Evolutionary conservation across 2,329 filamentous ascomycete species (phyloP).

Genomic region (Stagonosporopsis rhizophila): DNA sequence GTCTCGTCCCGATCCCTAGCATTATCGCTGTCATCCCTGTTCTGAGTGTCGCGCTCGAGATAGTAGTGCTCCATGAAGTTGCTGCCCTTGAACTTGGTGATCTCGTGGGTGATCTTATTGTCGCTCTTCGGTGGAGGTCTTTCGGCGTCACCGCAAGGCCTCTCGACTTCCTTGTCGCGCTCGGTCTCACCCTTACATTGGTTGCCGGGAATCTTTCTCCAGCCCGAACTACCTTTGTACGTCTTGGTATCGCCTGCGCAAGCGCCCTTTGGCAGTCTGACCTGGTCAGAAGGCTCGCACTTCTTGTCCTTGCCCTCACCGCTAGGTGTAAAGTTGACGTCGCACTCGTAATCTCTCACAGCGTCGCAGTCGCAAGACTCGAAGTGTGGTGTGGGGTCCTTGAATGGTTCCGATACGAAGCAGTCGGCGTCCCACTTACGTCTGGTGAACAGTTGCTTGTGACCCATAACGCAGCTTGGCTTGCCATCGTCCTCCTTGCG

Average conservation of each 20-base stretch:
- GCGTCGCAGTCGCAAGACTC: conserved; percentile 82
- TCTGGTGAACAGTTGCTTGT: conserved; percentile 84
- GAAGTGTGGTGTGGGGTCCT: conserved; percentile 73
- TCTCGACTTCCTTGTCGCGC: conserved; percentile 65
- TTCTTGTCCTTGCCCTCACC: conserved; percentile 61
- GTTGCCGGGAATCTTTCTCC: conserved; percentile 80
- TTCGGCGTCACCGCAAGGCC: conserved; percentile 71
- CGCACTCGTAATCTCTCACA: conserved; percentile 86
- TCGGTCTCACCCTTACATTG: conserved; percentile 54
- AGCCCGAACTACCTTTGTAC: conserved; percentile 88
- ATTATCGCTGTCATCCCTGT: conserved; percentile 81
- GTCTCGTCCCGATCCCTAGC: conserved; percentile 72
- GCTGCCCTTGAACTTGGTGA: conserved; percentile 68
- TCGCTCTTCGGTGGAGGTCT: conserved; percentile 66
- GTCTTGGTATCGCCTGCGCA: conserved; percentile 76
- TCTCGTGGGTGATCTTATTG: conserved; percentile 68
- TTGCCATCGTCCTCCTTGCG: conserved; percentile 80
- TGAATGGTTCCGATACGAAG: conserved; percentile 85
- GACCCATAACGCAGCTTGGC: conserved; percentile 92
- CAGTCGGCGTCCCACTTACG: conserved; percentile 89
- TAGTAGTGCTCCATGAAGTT: conserved; percentile 70
- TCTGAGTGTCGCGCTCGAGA: conserved; percentile 71
- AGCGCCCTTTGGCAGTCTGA: conserved; percentile 72
- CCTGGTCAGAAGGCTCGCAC: conserved; percentile 69
- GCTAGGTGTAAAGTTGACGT: conserved; percentile 79